Percentiles rank a stretch among this genome's conserved stretches.
These are phyloP conservation scores for Excoecaria agallocha DNA, from an alignment of 345 rosid genomes.

Conservation along the genomic window DNA sequence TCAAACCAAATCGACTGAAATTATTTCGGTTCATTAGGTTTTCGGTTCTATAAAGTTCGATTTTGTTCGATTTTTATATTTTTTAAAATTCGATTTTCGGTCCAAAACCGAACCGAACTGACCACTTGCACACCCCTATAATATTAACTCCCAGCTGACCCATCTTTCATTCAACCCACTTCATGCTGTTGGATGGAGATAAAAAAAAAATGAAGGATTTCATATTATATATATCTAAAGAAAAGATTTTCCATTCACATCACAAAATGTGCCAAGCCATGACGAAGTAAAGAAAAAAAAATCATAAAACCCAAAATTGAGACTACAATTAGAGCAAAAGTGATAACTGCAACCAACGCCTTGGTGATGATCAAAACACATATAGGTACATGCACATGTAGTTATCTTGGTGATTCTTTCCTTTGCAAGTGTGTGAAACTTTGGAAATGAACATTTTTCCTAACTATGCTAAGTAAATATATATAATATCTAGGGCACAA, in stretches of 20 bases:
- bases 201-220: background rate
- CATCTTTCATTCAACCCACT: conserved; percentile 98
- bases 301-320: background rate
- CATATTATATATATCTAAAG: background rate
- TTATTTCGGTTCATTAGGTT: no score
- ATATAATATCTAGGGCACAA: no score
- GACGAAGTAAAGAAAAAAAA: background rate
- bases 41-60: no score
- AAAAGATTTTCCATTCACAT: background rate
- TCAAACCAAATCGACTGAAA: no score
- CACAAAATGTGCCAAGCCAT: background rate
- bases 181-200: conserved; percentile 63
- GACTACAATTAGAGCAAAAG: background rate
- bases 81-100: no score
- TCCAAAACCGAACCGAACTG: no score
- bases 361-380: background rate
- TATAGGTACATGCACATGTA: background rate
- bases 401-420: background rate
- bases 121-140: no score
- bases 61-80: no score
- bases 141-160: conserved; percentile 93
- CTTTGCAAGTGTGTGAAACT: background rate
- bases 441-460: background rate
- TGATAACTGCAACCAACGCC: background rate
- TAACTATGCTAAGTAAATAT: no score